Base-by-base conservation (phyloP, 192 early-diverging fungal genomes). In the Gryganskiella cystojenkinii region DNA sequence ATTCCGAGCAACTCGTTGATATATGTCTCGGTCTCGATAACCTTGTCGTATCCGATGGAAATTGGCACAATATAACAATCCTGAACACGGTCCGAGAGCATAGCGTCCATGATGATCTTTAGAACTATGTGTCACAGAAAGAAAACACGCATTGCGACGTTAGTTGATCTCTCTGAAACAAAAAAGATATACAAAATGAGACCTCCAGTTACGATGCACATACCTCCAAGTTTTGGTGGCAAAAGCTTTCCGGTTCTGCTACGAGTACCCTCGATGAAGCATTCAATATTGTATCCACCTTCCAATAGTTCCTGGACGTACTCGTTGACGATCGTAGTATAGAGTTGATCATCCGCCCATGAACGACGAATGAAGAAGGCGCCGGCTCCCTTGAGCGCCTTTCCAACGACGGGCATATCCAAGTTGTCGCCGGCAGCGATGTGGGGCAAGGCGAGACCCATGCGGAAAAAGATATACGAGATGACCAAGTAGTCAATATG, bases 341-440 rank as follows among this genome's bases (percentile, higher is more conserved):
- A 95, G 49, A 95, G 60, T 33, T 79, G 79, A 64, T 94, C 92
- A 55, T 91, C 90, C 3, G 91, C 91, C 92, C 92, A 95, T 50
- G 85, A 75, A 9, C 94, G 80, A 6, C 92, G 83, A 53, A 95
- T 95, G 72, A 90, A 95, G 68, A 94, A 92, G 3, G 92, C 94
- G 1, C 94, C 94, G 50, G 82, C 82, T 3, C 84, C 79, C 25
- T 88, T 89, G 40, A 95, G 70, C 0, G 92, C 50, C 28, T 68
- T 74, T 30, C 94, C 94, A 46, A 95, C 84, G 20, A 89, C 64
- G 3, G 92, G 92, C 80, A 95, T 82, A 64, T 95, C 90, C 54
- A 95, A 79, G 82, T 95, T 95, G 50, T 95, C 89, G 19, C 94
- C 94, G 33, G 94, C 94, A 31, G 91, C 90, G 73, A 95, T 95